Conservation (phyloP, 164 flowering plant species). For the Dillenia suffruticosa region DNA sequence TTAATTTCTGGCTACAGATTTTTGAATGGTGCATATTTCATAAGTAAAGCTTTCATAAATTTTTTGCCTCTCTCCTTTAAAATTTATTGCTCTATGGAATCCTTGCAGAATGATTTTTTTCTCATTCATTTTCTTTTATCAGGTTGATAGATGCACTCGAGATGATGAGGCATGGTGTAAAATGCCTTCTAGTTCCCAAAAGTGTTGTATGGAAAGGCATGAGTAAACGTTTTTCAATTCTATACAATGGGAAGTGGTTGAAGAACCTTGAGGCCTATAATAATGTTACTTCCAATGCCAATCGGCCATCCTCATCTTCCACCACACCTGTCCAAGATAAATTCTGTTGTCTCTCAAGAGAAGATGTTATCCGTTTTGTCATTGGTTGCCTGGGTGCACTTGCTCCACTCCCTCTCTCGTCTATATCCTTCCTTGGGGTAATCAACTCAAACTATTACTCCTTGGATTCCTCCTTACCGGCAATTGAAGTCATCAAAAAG, state of each 20-base stretch:
- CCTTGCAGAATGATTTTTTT: background rate
- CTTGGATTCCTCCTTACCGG: slow-evolving; percentile 68
- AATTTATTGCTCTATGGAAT: background rate
- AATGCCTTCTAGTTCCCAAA: slow-evolving; percentile 83
- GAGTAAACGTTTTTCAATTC: slow-evolving; percentile 91
- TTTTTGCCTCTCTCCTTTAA: too few relatives aligned
- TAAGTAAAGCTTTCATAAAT: too few relatives aligned
- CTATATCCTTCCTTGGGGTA: slow-evolving; percentile 69
- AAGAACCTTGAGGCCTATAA: slow-evolving; percentile 53
- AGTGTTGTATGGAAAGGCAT: slow-evolving; percentile 82
- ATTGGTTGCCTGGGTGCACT: slow-evolving; percentile 95
- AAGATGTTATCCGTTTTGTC: slow-evolving; percentile 83
- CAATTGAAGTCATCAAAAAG: slow-evolving; percentile 44
- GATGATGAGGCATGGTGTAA: slow-evolving; percentile 97
- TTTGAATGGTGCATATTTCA: too few relatives aligned
- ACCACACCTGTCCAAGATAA: slow-evolving; percentile 29
- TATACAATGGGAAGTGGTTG: slow-evolving; percentile 91
- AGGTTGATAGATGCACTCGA: slow-evolving; percentile 94
- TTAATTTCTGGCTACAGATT: too few relatives aligned
- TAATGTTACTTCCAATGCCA: slow-evolving; percentile 22
- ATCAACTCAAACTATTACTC: slow-evolving; percentile 49
- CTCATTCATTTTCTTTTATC: slow-evolving; percentile 10
- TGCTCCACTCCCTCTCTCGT: slow-evolving; percentile 87
- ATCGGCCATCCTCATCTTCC: slow-evolving; percentile 46
- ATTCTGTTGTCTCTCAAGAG: slow-evolving; percentile 88